Evolutionary conservation across 208 protist species (phyloP), one percentile per base, ranked within the genome.

Genomic region (Acanthamoeba polyphaga): DNA sequence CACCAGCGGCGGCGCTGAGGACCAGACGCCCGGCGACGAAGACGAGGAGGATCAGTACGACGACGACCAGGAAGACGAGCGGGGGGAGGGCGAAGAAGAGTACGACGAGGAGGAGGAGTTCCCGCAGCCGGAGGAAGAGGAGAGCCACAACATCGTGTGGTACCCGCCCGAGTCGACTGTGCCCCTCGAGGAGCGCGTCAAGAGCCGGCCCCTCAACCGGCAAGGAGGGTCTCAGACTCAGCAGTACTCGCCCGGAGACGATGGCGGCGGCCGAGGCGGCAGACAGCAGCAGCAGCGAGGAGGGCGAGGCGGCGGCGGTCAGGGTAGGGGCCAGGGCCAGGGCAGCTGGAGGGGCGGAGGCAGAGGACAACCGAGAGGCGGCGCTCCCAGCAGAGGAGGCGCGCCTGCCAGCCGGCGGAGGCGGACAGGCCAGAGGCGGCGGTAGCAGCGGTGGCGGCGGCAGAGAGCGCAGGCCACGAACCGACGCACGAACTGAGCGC

Each of bases 121-220:
- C 12, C 27, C 29, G 34, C 74, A n/a, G 74, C 24, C 17, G 8
- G 74, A 84, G 74, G 74, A 51, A 24, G 74, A 84, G 27, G 74
- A n/a, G 12, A 84, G 74, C 38, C 74, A 84, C 74, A 84, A 84
- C 46, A 84, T 84, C 46, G 38, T 84, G 8, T 84, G 32, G 22
- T 84, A 84, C n/a, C 74, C 74, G 74, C 74, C 74, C 46, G 74
- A n/a, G 10, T 84, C 74, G 34, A 38, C 74, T 43, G 24, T 84
- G 4, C 74, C 74, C 12, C 38, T 13, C 10, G 38, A 46, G 12
- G 43, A 84, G 74, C 74, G 74, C 34, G 27, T 84, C 74, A 84
- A 84, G 74, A 15, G 74, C 74, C 38, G 38, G 27, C 24, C 74
- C 34, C 55, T 84, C 74, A 38, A 29, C 10, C 74, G 24, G 74